Evolutionary conservation across 2,329 filamentous ascomycete genomes (phyloP), one percentile per base, ranked within the genome.

Genomic region (Mycosphaerelloides madeirae): DNA sequence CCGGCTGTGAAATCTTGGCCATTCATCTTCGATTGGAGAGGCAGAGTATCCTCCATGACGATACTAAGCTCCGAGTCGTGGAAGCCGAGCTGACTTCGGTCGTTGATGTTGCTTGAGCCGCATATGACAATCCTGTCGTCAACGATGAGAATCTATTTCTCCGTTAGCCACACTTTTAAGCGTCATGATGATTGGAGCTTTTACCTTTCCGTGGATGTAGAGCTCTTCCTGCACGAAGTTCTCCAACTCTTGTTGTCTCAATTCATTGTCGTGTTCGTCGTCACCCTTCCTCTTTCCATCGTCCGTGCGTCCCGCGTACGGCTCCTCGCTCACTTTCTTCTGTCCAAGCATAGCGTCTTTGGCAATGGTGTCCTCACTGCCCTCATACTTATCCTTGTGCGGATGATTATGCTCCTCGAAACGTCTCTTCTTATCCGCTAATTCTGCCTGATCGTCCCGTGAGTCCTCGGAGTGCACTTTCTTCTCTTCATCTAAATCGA

Each of bases 171-270:
- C 16, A 8, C 19, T 9, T 31, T 5, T 14, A 35, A 29, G 18
- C 32, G 31, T 31, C 14, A 33, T 15, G 20, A 22, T 19, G 18
- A 15, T 20, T 8, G 14, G 36, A 20, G 18, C 7, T 8, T 49
- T 56, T 37, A 96, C 76, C 70, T 97, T 98, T 20, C 82, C 85
- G 65, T 98, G 93, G 37, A 97, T 84, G 64, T 98, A 98, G 2
- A 97, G 78, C 66, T 98, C 91, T 64, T 98, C 93, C 63, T 95
- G 91, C 47, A 97, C 84, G 73, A 93, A 94, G 62, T 94, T 87
- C 42, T 84, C 78, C 45, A 89, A 84, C 65, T 97, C 93, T 1
- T 79, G 78, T 55, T 91, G 79, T 0, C 80, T 70, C 3, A 84
- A 70, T 0, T 75, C 72, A 14, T 58, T 52, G 29, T 55, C 48